Percentiles rank a stretch among this genome's conserved stretches.
These are phyloP conservation scores for Gymnopilus junonius DNA, from an alignment of 768 basidiomycete species.

Conservation along the genomic window DNA sequence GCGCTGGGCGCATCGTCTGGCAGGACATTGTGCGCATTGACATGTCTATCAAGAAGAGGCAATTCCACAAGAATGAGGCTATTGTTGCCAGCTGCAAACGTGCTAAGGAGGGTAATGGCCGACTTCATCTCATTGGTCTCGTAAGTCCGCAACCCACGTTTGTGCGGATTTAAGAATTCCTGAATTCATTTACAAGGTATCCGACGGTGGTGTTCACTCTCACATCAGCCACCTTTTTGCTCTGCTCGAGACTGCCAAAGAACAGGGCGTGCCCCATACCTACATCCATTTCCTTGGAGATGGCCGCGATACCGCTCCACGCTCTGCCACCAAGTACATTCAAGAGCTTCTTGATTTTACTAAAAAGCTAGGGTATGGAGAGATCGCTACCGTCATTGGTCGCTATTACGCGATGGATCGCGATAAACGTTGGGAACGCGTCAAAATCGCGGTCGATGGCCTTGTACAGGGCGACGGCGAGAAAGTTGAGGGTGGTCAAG, in stretches of 20 bases:
- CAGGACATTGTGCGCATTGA: constrained; percentile 98
- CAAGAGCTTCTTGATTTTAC: constrained; percentile 80
- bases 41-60: constrained; percentile 84
- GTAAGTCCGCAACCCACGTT: constrained; percentile 43
- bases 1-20: constrained; percentile 95
- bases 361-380: constrained; percentile 75
- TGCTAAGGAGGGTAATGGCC: constrained; percentile 82
- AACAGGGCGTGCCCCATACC: constrained; percentile 79
- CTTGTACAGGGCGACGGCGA: constrained; percentile 75
- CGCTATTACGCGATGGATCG: constrained; percentile 98
- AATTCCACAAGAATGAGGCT: constrained; percentile 78
- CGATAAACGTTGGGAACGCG: constrained; percentile 94
- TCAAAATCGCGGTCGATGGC: constrained; percentile 89
- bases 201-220: constrained; percentile 97
- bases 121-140: constrained; percentile 88
- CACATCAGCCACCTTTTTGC: constrained; percentile 91
- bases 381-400: constrained; percentile 85
- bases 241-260: constrained; percentile 89
- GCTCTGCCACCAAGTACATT: constrained; percentile 78
- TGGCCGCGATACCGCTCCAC: constrained; percentile 92
- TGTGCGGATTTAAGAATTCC: neutral
- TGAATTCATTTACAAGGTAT: constrained; percentile 54
- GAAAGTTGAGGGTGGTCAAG: constrained; percentile 48
- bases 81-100: constrained; percentile 76
- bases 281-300: constrained; percentile 96